phyloP scores from a whole-genome alignment of 352 stramenopile genomes.

The Pythium rishiriense region DNA sequence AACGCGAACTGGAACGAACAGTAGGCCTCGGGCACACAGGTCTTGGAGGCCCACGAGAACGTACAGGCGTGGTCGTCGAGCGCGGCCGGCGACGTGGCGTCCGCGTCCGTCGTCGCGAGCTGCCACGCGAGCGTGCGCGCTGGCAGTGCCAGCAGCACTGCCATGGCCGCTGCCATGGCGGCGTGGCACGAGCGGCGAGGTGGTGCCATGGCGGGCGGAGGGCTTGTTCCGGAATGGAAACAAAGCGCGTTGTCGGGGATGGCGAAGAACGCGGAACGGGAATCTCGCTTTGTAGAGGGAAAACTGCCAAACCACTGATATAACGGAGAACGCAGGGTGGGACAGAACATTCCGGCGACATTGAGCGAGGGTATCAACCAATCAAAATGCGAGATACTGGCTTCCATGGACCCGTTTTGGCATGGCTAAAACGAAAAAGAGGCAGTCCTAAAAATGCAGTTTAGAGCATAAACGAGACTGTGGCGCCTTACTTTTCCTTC shows the following conservation, averaged over 20 bases:
- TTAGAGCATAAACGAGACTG: background rate
- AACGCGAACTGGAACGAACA: slow-evolving; percentile 31
- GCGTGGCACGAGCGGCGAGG: too few species aligned
- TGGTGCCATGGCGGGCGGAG: background rate
- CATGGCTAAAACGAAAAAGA: background rate
- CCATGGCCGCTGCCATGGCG: background rate
- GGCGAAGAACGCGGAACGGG: background rate
- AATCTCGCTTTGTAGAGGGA: too few species aligned
- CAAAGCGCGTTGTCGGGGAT: background rate
- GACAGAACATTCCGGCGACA: slow-evolving; percentile 6
- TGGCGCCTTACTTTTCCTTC: background rate
- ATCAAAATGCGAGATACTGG: background rate
- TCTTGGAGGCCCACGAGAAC: slow-evolving; percentile 12
- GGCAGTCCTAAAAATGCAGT: background rate
- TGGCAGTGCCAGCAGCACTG: background rate
- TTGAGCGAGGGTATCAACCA: background rate
- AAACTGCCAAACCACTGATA: background rate
- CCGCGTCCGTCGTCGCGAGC: background rate
- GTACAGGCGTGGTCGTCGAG: slow-evolving; percentile 21
- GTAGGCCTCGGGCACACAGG: slow-evolving; percentile 15
- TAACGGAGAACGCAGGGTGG: background rate
- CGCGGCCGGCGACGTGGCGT: background rate
- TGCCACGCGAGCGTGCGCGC: background rate
- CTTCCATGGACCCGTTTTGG: background rate
- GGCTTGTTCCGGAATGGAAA: background rate